A percentile compares a stretch with the other conserved stretches of the same genome.
These are phyloP conservation scores for Ramalina intermedia DNA, from an alignment of 495 filamentous ascomycete genomes.

Conservation along the genomic window DNA sequence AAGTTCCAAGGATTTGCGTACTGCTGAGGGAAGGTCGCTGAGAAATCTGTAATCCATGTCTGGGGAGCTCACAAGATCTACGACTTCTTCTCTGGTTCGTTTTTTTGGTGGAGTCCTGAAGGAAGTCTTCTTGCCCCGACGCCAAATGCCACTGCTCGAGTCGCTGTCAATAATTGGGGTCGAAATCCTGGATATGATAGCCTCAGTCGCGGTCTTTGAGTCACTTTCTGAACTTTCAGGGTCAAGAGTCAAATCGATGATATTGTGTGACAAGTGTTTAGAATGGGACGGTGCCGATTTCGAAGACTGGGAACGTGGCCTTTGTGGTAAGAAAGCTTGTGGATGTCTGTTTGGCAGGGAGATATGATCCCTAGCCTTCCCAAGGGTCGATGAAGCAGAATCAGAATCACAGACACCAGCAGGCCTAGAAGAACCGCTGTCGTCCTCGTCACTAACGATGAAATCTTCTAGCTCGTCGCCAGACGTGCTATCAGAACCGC, in stretches of 20 bases:
- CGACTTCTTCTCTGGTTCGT: not conserved
- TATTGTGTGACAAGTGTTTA: not conserved
- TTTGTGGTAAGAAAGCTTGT: no score
- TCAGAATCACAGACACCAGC: no score
- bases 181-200: not conserved
- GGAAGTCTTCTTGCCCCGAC: conserved; percentile 5
- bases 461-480: conserved; percentile 30
- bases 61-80: no score
- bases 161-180: conserved; percentile 7
- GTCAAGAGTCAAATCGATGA: conserved; percentile 16
- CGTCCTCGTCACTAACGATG: conserved; percentile 24
- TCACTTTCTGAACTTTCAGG: not conserved
- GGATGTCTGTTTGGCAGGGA: no score
- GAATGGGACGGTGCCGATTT: no score
- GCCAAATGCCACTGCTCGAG: conserved; percentile 9
- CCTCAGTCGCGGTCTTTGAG: no score
- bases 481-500: conserved; percentile 17
- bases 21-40: no score
- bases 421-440: not conserved
- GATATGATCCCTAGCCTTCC: no score
- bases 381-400: no score
- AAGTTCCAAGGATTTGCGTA: no score
- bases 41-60: no score
- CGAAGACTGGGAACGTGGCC: no score
- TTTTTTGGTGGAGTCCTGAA: conserved; percentile 6